phyloP scores from a whole-genome alignment of 2,329 filamentous ascomycete genomes.

The Pseudogymnoascus sp. region DNA sequence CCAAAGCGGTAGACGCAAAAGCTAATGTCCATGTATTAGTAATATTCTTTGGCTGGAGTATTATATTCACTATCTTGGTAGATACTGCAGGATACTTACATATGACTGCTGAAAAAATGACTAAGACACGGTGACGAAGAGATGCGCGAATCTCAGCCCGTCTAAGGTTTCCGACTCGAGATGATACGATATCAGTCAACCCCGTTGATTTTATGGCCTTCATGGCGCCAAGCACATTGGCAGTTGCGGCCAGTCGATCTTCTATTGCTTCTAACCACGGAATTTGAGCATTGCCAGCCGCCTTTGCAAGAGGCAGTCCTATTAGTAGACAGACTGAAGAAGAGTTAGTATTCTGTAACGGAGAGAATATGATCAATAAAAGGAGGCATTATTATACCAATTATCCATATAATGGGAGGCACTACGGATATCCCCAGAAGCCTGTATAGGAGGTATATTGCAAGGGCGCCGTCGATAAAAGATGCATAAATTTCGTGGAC shows the following conservation, averaged over 20 bases:
- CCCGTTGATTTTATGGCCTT: constrained; percentile 13
- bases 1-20: neutral
- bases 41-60: neutral
- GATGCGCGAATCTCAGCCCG: neutral
- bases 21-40: neutral
- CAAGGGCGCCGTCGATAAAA: neutral
- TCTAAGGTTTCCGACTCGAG: neutral
- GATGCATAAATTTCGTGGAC: neutral
- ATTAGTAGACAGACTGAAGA: neutral
- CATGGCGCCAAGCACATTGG: constrained; percentile 11
- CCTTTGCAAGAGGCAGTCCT: neutral
- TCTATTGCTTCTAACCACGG: constrained; percentile 15
- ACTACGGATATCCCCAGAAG: neutral
- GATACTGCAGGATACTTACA: neutral
- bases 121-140: neutral
- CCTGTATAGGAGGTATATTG: neutral
- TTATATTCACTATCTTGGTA: neutral
- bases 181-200: constrained; percentile 7
- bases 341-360: neutral
- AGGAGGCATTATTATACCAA: neutral
- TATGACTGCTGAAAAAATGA: neutral
- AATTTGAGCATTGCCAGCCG: neutral
- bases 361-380: neutral
- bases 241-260: constrained; percentile 10
- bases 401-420: neutral